A percentile compares a stretch with the other conserved stretches of the same genome.
These are phyloP conservation scores for Ettlia oleoabundans DNA, from an alignment of 139 green algal species.

Conservation along the genomic window DNA sequence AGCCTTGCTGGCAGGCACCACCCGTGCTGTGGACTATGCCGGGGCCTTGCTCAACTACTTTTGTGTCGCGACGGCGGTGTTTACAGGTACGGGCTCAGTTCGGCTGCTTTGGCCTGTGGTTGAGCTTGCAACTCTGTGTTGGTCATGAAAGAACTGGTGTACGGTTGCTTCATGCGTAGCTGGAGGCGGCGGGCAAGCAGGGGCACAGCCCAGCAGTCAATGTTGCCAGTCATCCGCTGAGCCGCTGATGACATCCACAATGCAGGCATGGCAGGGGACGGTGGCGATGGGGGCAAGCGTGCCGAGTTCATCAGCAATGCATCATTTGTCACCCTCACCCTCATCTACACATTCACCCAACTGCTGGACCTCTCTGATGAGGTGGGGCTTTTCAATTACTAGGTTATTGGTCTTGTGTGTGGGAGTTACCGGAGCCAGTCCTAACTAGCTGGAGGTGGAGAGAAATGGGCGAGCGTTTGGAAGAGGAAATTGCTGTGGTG, in stretches of 20 bases:
- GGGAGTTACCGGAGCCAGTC: too few relatives aligned
- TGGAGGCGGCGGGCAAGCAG: not conserved
- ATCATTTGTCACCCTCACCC: conserved; percentile 69
- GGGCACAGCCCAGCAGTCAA: too few relatives aligned
- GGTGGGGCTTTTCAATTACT: too few relatives aligned
- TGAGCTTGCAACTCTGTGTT: not conserved
- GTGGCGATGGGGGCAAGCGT: conserved; percentile 38
- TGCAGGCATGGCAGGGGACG: not conserved
- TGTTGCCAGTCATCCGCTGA: too few relatives aligned
- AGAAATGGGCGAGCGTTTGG: too few relatives aligned
- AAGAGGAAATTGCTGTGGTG: too few relatives aligned
- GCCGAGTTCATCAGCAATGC: conserved; percentile 73
- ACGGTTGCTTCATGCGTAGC: not conserved
- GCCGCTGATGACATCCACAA: too few relatives aligned
- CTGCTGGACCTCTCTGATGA: conserved; percentile 54
- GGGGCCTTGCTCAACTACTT: conserved; percentile 69
- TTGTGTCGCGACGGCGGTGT: conserved; percentile 55
- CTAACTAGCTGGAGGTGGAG: too few relatives aligned
- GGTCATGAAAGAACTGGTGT: not conserved
- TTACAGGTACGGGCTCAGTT: conserved; percentile 38
- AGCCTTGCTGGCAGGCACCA: conserved; percentile 44
- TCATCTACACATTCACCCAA: conserved; percentile 74
- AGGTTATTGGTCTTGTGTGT: too few relatives aligned
- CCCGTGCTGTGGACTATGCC: conserved; percentile 60
- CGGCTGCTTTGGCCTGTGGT: not conserved